These are phyloP conservation scores for Suillus ampliporus DNA, from an alignment of 768 basidiomycete genomes.

Conservation along the genomic window DNA sequence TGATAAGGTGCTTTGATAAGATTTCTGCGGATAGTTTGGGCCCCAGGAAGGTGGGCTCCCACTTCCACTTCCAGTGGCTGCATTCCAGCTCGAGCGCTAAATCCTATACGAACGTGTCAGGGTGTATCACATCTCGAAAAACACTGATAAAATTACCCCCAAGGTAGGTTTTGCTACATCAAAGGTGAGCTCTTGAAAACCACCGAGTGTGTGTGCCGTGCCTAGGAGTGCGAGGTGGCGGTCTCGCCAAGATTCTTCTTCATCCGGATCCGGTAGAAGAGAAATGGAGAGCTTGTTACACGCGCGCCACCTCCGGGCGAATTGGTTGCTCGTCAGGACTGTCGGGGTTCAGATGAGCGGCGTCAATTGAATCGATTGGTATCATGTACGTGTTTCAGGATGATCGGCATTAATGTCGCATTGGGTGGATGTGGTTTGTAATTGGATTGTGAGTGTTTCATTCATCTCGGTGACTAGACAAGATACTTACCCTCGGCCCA, in stretches of 20 bases:
- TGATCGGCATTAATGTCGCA: not conserved
- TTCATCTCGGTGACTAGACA: constrained; percentile 16
- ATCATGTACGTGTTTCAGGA: not conserved
- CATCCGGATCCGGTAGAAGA: constrained; percentile 36
- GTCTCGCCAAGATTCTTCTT: constrained; percentile 70
- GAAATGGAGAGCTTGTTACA: constrained; percentile 51
- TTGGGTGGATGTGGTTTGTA: constrained; percentile 4
- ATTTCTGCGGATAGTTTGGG: constrained; percentile 70
- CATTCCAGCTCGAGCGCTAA: constrained; percentile 65
- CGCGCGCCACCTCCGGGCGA: constrained; percentile 73
- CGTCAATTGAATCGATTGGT: constrained; percentile 23
- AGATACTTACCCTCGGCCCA: constrained; percentile 71
- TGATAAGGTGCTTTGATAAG: constrained; percentile 78
- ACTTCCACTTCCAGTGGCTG: constrained; percentile 74
- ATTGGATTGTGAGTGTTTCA: constrained; percentile 12
- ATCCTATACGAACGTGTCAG: constrained; percentile 53
- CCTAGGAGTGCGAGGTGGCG: constrained; percentile 59
- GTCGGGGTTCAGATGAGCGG: constrained; percentile 19
- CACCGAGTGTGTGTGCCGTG: constrained; percentile 66
- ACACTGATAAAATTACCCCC: constrained; percentile 48
- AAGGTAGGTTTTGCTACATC: constrained; percentile 63
- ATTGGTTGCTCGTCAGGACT: constrained; percentile 62
- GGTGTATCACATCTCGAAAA: constrained; percentile 11
- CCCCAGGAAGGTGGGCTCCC: constrained; percentile 74
- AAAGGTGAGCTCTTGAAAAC: constrained; percentile 60